phyloP scores from a whole-genome alignment of 805 yeast genomes.

The Saccharomycopsis olivae region DNA sequence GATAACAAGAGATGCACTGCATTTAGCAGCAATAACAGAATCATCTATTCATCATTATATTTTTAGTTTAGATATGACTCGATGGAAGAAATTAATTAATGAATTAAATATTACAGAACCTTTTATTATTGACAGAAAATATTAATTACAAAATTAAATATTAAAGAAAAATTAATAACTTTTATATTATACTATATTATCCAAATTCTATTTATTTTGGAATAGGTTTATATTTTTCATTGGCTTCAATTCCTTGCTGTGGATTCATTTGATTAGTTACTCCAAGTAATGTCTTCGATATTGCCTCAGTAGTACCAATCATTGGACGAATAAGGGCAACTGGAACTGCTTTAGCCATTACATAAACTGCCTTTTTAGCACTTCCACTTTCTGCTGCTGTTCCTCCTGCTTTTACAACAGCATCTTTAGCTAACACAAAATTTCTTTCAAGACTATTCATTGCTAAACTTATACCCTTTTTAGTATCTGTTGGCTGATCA shows the following conservation, averaged over 20 bases:
- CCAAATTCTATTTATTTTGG: neutral
- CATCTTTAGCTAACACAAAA: conserved; percentile 51
- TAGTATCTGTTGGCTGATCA: conserved; percentile 64
- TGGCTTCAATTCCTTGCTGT: conserved; percentile 41
- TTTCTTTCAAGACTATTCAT: conserved; percentile 63
- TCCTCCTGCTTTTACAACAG: conserved; percentile 46
- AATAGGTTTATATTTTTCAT: conserved; percentile 50
- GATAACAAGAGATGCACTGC: no score
- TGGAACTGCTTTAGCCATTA: conserved; percentile 70
- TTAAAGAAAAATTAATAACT: no score
- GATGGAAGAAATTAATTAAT: conserved; percentile 53
- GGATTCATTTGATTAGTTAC: conserved; percentile 74
- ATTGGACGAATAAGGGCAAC: conserved; percentile 72
- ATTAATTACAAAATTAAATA: neutral
- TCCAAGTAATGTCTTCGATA: conserved; percentile 75
- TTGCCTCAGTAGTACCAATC: conserved; percentile 88
- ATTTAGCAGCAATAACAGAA: conserved; percentile 21
- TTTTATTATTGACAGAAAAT: conserved; percentile 26
- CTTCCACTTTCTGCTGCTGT: conserved; percentile 56
- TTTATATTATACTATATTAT: no score
- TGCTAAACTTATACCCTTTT: conserved; percentile 69
- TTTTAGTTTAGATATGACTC: conserved; percentile 53
- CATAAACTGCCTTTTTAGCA: conserved; percentile 55
- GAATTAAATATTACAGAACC: conserved; percentile 45
- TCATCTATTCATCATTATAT: conserved; percentile 49